Base-by-base conservation (phyloP, 2,329 filamentous ascomycete genomes). In the Rhytidhysteron rufulum region DNA sequence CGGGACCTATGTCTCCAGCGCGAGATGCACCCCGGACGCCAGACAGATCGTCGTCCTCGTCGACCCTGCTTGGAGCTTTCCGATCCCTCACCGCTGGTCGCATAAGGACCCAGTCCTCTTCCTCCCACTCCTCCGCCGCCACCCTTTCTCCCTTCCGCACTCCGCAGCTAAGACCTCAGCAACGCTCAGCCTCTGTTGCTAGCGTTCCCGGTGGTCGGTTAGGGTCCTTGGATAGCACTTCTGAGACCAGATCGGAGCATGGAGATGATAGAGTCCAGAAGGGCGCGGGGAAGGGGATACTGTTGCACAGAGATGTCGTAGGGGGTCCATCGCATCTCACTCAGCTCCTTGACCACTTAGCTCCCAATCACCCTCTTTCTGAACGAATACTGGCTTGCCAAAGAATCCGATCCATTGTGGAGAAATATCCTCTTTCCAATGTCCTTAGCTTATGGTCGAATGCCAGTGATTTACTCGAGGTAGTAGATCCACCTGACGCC, bases 261-360 rank as follows among this genome's bases (percentile, higher is more conserved):
- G 15, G 51, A 47, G 21, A 48, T 52, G 3, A 49, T 59, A 3
- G 17, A 11, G 32, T 24, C 13, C 31, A 38, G 8, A n/a, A 10
- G 20, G 29, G 18, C 4, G 8, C 25, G n/a, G 32, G 24, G n/a
- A 39, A 31, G 13, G 11, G 18, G 13, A 20, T 11, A 17, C 17
- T 29, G 13, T 15, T 11, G 17, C 16, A 7, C 9, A 34, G 30
- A 37, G 38, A 33, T 27, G 21, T 51, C 15, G 17, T 60, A 4
- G 66, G 65, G 33, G 65, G 63, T 0, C 66, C 66, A 3, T 58
- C 61, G 15, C 64, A 66, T 46, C 53, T 68, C 19, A 43, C 54
- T 2, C 46, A 43, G 15, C 51, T 67, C 3, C 42, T 65, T 15
- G 49, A 43, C n/a, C 58, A 63, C 48, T 41, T 68, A 30, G 45